Conservation (phyloP, 2,329 filamentous ascomycete genomes). For the Stemphylium lycopersici region DNA sequence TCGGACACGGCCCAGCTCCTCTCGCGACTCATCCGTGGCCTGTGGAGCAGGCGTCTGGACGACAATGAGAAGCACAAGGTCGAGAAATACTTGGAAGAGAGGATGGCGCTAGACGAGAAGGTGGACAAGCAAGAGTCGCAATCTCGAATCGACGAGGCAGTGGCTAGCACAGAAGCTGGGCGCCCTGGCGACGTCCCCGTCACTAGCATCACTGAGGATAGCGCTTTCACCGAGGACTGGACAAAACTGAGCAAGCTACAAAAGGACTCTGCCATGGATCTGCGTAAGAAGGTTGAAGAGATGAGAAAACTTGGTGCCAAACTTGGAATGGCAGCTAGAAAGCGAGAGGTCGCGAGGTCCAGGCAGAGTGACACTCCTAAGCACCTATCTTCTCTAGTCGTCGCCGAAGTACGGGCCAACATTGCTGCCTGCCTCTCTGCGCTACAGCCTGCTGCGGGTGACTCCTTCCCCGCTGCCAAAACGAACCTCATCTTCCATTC, state of each 20-base stretch:
- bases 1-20: constrained; percentile 29
- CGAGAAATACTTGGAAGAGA: constrained; percentile 27
- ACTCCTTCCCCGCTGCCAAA: constrained; percentile 57
- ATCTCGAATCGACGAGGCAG: constrained; percentile 8
- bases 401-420: constrained; percentile 57
- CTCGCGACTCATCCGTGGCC: constrained; percentile 31
- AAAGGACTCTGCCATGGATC: constrained; percentile 13
- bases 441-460: constrained; percentile 44
- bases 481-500: constrained; percentile 66
- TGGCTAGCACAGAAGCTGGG: constrained; percentile 6
- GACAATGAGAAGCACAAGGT: constrained; percentile 31
- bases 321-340: constrained; percentile 13
- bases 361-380: constrained; percentile 16
- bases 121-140: constrained; percentile 2
- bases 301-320: constrained; percentile 22
- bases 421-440: constrained; percentile 57
- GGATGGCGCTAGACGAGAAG: constrained; percentile 9
- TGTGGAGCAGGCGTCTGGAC: constrained; percentile 32
- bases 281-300: constrained; percentile 15
- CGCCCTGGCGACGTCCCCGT: constrained; percentile 1
- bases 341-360: constrained; percentile 22
- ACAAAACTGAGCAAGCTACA: constrained; percentile 18
- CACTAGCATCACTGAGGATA: constrained; percentile 5
- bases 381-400: constrained; percentile 34
- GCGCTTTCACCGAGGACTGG: constrained; percentile 8